These are phyloP conservation scores for Cinchona pubescens DNA, from an alignment of 257 asterid species.

Conservation along the genomic window DNA sequence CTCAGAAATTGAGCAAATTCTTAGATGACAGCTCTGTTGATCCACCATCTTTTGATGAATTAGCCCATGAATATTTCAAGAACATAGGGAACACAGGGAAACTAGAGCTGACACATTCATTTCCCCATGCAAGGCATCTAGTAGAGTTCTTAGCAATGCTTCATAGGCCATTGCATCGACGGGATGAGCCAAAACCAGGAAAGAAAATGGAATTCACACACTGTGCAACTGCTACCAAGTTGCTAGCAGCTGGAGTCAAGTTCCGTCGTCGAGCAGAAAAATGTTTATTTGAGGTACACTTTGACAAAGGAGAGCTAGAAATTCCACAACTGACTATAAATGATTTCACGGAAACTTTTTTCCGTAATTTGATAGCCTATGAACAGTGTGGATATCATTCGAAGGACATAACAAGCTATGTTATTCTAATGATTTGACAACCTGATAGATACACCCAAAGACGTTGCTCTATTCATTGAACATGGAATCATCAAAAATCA, in stretches of 20 bases:
- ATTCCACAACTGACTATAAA: constrained; percentile 23
- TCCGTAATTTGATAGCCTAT: constrained; percentile 28
- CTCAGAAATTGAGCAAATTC: not conserved
- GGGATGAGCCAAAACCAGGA: not conserved
- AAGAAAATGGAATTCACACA: constrained; percentile 16
- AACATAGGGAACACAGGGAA: constrained; percentile 23
- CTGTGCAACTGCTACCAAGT: constrained; percentile 29
- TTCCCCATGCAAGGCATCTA: constrained; percentile 20
- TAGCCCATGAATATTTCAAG: constrained; percentile 29
- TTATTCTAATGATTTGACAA: constrained; percentile 33
- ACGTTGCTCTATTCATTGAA: constrained; percentile 22
- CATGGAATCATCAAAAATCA: constrained; percentile 11
- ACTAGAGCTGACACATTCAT: not conserved
- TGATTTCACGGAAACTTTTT: constrained; percentile 28
- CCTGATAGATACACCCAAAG: constrained; percentile 26
- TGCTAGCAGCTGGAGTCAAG: constrained; percentile 28
- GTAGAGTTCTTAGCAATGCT: constrained; percentile 26
- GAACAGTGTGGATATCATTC: constrained; percentile 26
- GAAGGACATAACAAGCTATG: constrained; percentile 28
- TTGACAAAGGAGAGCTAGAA: constrained; percentile 18
- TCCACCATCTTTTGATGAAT: constrained; percentile 22
- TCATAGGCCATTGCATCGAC: constrained; percentile 8
- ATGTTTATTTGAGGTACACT: constrained; percentile 22
- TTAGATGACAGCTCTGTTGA: not conserved
- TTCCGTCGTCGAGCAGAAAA: not conserved